phyloP scores from a whole-genome alignment of 129 eudicot species.

The Lactuca saligna region DNA sequence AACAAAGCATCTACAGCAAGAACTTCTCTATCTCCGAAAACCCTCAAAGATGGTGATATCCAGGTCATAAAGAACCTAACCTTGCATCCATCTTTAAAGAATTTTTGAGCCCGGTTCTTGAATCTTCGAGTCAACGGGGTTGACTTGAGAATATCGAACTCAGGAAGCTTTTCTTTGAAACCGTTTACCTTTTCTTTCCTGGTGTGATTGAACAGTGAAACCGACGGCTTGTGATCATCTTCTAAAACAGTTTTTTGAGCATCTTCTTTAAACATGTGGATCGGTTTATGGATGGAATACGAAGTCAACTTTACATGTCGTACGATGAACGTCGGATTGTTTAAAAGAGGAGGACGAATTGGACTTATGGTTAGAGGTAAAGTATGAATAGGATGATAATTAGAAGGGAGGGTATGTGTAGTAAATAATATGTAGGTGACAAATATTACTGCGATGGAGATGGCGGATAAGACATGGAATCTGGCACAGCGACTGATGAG shows the following conservation, averaged over 20 bases:
- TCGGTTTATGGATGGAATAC: neutral
- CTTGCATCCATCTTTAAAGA: slow-evolving; percentile 39
- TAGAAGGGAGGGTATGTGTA: neutral
- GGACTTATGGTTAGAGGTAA: neutral
- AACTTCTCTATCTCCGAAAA: slow-evolving; percentile 56
- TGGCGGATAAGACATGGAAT: slow-evolving; percentile 9
- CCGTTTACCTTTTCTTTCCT: slow-evolving; percentile 13
- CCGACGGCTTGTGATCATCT: slow-evolving; percentile 2
- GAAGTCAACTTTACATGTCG: slow-evolving; percentile 14
- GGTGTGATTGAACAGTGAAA: slow-evolving; percentile 4
- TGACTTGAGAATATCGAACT: slow-evolving; percentile 33
- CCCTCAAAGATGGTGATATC: slow-evolving; percentile 51
- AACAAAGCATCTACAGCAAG: slow-evolving; percentile 58
- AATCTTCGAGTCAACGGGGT: slow-evolving; percentile 30
- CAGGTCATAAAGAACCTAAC: slow-evolving; percentile 71
- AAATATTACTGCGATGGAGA: neutral
- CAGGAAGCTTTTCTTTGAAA: slow-evolving; percentile 14
- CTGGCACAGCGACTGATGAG: slow-evolving; percentile 4
- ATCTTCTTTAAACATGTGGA: slow-evolving; percentile 10
- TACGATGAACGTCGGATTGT: neutral
- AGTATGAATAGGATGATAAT: slow-evolving; percentile 3
- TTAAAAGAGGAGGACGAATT: slow-evolving; percentile 3
- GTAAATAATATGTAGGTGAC: neutral
- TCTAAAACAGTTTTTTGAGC: neutral
- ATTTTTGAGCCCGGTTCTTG: slow-evolving; percentile 31